Evolutionary conservation across 1,284 basidiomycete species (phyloP), one percentile per base, ranked within the genome.

Genomic region (Sanghuangporus baumii): DNA sequence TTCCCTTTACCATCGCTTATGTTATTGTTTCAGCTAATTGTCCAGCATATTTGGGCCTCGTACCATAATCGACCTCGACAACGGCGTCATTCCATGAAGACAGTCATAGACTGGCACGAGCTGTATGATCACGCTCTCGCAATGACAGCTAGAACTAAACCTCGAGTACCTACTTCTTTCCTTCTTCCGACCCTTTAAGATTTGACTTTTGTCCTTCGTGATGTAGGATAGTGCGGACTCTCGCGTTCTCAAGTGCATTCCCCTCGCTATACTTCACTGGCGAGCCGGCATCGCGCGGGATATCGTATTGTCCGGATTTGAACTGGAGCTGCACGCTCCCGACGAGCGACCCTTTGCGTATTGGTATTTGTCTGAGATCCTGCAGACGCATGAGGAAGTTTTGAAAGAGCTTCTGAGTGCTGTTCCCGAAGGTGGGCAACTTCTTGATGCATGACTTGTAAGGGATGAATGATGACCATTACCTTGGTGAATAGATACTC

Each of bases 341-440:
- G 81, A 87, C 47, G 91, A 94, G 69, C 80, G 78, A 48, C 77
- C 86, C 0, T 82, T 89, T 66, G 85, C 89, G 4, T 92, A 92
- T 74, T 92, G 89, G 87, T 88, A 91, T 68, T 74, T 79, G 6
- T 69, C 79, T 1, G 77, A 80, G 51, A 77, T 91, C 1, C 72
- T 87, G 1, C 79, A 84, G 20, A 71, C 72, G n/a, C 83, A 90
- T 67, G 67, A 88, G 9, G 71, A 71, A 4, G 80, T 78, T 63
- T 71, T 90, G 62, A 82, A 87, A 56, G 71, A 76, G 16, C 60
- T 91, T 48, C 62, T 79, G 18, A 63, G 67, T 2, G 69, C 74
- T 4, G 70, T 83, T 2, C 72, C 74, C 20, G 66, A 72, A 73
- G 75, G 81, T 82, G 61, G 37, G 74, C 69, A 34, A 31, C 3